Evolutionary conservation across 2,329 filamentous ascomycete genomes (phyloP), one percentile per base, ranked within the genome.

Genomic region (Pestalotiopsis sp.): DNA sequence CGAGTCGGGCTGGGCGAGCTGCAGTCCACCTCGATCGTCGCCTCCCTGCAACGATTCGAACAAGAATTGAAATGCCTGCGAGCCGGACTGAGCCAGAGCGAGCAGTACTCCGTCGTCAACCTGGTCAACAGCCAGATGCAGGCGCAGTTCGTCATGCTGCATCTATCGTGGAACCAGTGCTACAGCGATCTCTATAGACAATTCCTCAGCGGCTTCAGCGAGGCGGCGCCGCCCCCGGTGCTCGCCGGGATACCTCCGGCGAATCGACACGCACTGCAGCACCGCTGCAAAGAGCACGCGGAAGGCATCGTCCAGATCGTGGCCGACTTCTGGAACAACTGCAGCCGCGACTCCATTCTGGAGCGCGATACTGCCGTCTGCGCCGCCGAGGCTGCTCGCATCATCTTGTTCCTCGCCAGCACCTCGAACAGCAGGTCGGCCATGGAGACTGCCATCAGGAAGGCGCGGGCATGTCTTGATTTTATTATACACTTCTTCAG

Each of bases 121-220:
- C 62, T 78, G 7, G 68, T 60, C 25, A 70, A 68, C 17, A 71
- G 68, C n/a, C 66, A 68, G 65, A 74, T 73, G 73, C 76, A 70
- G 11, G 73, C 74, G 0, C 74, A 75, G 62, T 75, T 76, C 38
- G 69, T 80, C n/a, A 76, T 79, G 72, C 68, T 80, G 7, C 77
- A 79, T 68, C 71, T 78, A 20, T 80, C 78, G 1, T 84, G 79
- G 74, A 81, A 83, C 20, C 81, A 84, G 61, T 80, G 78, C 12
- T 79, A 83, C 66, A 83, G 81, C 70, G 83, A 84, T 62, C 69
- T 84, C 4, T 83, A 84, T 66, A 80, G 83, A 2, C 77, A 83
- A n/a, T 77, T 83, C 4, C 71, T 84, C 3, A 77, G 77, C 2
- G 80, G 78, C 13, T 84, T 81, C 58, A 79, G 78, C 3, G 82